phyloP scores from a whole-genome alignment of 1,284 basidiomycete species.

The Ceratobasidium sp. region DNA sequence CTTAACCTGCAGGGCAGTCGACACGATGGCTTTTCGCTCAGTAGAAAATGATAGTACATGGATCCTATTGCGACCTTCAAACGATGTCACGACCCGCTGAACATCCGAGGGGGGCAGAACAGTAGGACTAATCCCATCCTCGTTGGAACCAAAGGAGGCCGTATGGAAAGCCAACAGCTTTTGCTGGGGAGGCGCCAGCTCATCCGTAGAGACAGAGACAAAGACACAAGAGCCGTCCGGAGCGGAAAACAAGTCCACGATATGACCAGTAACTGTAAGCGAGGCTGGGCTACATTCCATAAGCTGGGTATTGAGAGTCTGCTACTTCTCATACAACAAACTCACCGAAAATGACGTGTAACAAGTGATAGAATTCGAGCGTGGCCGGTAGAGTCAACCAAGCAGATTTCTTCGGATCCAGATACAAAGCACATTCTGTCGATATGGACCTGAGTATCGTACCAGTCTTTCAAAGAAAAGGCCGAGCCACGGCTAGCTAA shows the following conservation, averaged over 20 bases:
- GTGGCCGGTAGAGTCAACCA: slow-evolving; percentile 44
- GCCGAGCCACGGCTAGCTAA: neutral
- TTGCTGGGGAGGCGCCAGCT: neutral
- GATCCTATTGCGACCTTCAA: slow-evolving; percentile 61
- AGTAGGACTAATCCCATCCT: slow-evolving; percentile 60
- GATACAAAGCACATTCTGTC: slow-evolving; percentile 44
- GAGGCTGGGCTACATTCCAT: neutral
- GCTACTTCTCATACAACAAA: neutral
- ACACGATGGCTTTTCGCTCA: slow-evolving; percentile 56
- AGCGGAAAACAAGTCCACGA: slow-evolving; percentile 12
- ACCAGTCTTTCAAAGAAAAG: slow-evolving; percentile 46
- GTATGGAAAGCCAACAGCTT: slow-evolving; percentile 66
- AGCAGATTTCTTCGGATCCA: slow-evolving; percentile 44
- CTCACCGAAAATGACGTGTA: slow-evolving; percentile 42
- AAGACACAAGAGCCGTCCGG: slow-evolving; percentile 43
- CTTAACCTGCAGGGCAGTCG: slow-evolving; percentile 67
- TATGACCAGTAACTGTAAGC: neutral
- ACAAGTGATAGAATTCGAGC: slow-evolving; percentile 44
- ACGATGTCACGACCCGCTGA: slow-evolving; percentile 62
- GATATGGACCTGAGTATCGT: neutral
- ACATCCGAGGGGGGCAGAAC: slow-evolving; percentile 51
- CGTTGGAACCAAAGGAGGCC: slow-evolving; percentile 67
- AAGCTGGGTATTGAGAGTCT: neutral
- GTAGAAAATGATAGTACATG: slow-evolving; percentile 63
- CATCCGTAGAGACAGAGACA: neutral